Conservation (phyloP, 2,329 filamentous ascomycete species). For the Aspergillus sp. region DNA sequence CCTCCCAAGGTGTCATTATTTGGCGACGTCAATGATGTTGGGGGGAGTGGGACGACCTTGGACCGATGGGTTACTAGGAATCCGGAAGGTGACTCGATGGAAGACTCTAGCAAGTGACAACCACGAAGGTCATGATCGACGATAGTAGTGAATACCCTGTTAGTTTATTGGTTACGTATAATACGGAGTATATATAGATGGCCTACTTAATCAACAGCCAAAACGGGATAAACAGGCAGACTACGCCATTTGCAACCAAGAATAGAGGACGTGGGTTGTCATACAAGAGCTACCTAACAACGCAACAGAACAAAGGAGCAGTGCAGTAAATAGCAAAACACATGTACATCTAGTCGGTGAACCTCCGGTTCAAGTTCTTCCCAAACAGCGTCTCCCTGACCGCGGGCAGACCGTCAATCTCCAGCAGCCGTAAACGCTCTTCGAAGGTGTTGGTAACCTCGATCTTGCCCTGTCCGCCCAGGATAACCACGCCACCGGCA, state of each 20-base stretch:
- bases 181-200: too few relatives aligned
- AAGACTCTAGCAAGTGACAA: too few relatives aligned
- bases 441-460: constrained; percentile 98
- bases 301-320: constrained; percentile 6
- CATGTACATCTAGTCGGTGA: constrained; percentile 61
- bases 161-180: too few relatives aligned
- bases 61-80: too few relatives aligned
- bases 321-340: constrained; percentile 4
- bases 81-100: too few relatives aligned
- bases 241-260: constrained; percentile 1
- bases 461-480: constrained; percentile 83
- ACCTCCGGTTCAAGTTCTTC: constrained; percentile 89
- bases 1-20: too few relatives aligned
- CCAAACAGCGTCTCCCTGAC: constrained; percentile 84
- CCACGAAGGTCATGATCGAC: too few relatives aligned
- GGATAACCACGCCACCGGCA: constrained; percentile 69
- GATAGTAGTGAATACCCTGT: too few relatives aligned
- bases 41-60: too few relatives aligned
- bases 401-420: constrained; percentile 73
- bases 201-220: too few relatives aligned
- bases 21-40: too few relatives aligned
- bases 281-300: constrained; percentile 4
- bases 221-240: neutral
- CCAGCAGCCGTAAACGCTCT: constrained; percentile 74
- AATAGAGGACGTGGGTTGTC: constrained; percentile 2